Conservation (phyloP, 2,329 filamentous ascomycete species). For the Hypoxylon rubiginosum region DNA sequence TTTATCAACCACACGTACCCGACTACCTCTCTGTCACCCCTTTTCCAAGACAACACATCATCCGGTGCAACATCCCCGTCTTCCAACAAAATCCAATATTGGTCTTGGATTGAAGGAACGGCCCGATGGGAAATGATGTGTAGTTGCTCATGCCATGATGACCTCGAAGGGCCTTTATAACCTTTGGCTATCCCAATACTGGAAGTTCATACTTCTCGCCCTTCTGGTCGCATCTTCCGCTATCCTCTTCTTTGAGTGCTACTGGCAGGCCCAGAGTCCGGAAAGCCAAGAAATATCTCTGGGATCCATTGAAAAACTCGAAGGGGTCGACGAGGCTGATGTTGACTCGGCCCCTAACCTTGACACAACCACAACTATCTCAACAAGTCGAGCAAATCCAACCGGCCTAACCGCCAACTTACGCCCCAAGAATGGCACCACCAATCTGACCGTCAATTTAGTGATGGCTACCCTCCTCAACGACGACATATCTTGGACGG, state of each 20-base stretch:
- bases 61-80: neutral
- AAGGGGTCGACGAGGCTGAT: constrained; percentile 31
- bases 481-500: constrained; percentile 52
- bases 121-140: constrained; percentile 33
- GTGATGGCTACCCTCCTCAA: constrained; percentile 47
- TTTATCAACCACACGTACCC: neutral
- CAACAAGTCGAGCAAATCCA: neutral
- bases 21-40: neutral
- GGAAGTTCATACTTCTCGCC: constrained; percentile 30
- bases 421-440: neutral
- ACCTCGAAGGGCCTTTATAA: constrained; percentile 30
- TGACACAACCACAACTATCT: neutral
- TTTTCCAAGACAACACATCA: neutral
- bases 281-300: constrained; percentile 18
- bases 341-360: neutral
- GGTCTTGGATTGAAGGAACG: constrained; percentile 15
- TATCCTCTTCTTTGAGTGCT: constrained; percentile 29
- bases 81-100: neutral
- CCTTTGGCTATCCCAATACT: constrained; percentile 36
- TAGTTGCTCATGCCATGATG: constrained; percentile 31
- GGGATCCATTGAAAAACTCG: constrained; percentile 19
- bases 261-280: constrained; percentile 14
- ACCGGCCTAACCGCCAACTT: too few species aligned
- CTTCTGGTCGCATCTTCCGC: constrained; percentile 25
- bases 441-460: constrained; percentile 49